These are phyloP conservation scores for Ogataea methanolica DNA, from an alignment of 805 yeast genomes.

Conservation along the genomic window DNA sequence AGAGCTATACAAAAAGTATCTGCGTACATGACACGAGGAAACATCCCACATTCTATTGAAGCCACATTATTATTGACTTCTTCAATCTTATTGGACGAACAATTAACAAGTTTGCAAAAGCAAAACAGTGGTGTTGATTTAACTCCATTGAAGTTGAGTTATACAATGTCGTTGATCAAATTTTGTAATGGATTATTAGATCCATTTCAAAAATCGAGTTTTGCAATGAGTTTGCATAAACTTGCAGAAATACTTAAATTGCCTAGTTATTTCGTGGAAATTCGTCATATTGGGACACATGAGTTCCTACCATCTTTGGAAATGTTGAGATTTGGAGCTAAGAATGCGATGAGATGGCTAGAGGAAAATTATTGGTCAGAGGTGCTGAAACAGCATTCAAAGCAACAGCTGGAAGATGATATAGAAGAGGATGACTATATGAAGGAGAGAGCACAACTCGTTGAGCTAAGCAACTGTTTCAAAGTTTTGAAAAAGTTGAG, in stretches of 20 bases:
- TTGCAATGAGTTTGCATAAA: conserved; percentile 72
- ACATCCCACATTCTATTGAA: conserved; percentile 69
- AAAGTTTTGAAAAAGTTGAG: conserved; percentile 48
- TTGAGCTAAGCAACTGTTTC: conserved; percentile 31
- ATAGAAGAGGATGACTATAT: conserved; percentile 17
- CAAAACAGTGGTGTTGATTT: conserved; percentile 23
- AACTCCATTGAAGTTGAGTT: conserved; percentile 43
- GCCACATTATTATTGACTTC: conserved; percentile 56
- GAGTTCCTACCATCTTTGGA: conserved; percentile 72
- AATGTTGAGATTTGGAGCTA: conserved; percentile 56
- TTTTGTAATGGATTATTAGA: conserved; percentile 92
- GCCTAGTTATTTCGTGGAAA: conserved; percentile 82
- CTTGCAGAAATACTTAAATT: conserved; percentile 66
- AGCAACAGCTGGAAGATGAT: conserved; percentile 6
- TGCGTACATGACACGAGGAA: conserved; percentile 55
- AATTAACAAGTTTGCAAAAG: conserved; percentile 1
- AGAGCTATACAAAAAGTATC: conserved; percentile 50
- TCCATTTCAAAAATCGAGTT: conserved; percentile 73
- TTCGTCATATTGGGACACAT: conserved; percentile 89
- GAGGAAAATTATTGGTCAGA: conserved; percentile 67
- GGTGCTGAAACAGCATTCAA: conserved; percentile 17
- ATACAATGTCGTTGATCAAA: conserved; percentile 70
- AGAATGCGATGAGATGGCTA: conserved; percentile 72
- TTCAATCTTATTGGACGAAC: conserved; percentile 40
- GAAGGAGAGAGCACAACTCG: background rate